phyloP scores from a whole-genome alignment of 2,329 filamentous ascomycete genomes.

The Fusarium foetens region DNA sequence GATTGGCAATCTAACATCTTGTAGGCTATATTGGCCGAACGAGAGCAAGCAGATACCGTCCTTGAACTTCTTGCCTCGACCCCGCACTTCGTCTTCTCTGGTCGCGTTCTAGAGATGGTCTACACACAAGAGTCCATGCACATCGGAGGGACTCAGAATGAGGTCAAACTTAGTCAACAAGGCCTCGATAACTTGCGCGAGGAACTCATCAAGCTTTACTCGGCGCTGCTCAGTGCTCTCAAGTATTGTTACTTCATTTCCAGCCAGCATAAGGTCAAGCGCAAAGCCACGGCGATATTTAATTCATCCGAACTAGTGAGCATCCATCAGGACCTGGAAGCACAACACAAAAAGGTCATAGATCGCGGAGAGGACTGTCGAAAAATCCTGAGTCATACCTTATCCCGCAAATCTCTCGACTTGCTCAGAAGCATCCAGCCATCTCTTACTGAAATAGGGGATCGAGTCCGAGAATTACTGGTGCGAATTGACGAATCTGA shows the following conservation, averaged over 20 bases:
- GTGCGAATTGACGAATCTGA: fast-evolving
- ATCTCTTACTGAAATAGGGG: fast-evolving
- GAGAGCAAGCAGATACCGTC: fast-evolving
- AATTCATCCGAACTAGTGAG: fast-evolving
- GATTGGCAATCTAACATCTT: fast-evolving
- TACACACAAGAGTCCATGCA: fast-evolving
- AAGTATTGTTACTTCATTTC: fast-evolving
- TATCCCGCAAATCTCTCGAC: background rate
- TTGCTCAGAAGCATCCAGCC: fast-evolving
- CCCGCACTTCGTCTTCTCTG: background rate
- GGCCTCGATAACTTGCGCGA: fast-evolving
- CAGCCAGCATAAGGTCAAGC: background rate
- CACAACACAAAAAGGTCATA: fast-evolving
- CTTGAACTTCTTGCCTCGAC: fast-evolving
- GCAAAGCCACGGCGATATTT: fast-evolving
- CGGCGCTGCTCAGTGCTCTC: fast-evolving
- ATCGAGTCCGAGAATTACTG: fast-evolving
- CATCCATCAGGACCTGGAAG: background rate
- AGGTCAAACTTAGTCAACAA: fast-evolving
- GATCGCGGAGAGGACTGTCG: fast-evolving
- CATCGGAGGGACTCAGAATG: fast-evolving
- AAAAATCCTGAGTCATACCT: fast-evolving
- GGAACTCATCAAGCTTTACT: background rate
- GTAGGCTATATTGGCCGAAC: fast-evolving
- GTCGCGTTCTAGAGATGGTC: fast-evolving